A percentile compares a stretch with the other conserved stretches of the same genome.
These are phyloP conservation scores for Marchantia polymorpha DNA, from an alignment of 225 moss, liverwort and hornwort species.

Conservation along the genomic window DNA sequence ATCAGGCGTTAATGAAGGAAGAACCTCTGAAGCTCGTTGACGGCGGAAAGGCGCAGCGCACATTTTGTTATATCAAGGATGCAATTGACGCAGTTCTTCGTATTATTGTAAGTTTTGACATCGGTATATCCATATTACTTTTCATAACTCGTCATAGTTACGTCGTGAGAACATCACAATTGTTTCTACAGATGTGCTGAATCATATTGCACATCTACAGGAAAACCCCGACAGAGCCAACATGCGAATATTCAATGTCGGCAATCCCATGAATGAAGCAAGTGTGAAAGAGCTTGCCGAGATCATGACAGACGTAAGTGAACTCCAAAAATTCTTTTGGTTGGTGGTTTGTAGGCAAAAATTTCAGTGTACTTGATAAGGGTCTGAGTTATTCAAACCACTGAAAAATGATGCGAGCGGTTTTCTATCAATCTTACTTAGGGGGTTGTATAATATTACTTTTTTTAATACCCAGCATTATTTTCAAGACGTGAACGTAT, in stretches of 20 bases:
- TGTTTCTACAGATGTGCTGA: neutral
- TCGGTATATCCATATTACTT: neutral
- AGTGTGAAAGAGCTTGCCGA: constrained; percentile 50
- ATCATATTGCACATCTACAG: constrained; percentile 16
- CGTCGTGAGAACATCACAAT: neutral
- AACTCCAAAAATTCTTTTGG: too few species aligned
- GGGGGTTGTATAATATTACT: too few species aligned
- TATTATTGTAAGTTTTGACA: constrained; percentile 43
- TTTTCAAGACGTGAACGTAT: too few species aligned
- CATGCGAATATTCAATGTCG: constrained; percentile 58
- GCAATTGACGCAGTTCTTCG: constrained; percentile 50
- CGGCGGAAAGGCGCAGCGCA: constrained; percentile 51
- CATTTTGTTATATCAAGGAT: constrained; percentile 57
- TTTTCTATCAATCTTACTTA: too few species aligned
- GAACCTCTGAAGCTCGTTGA: constrained; percentile 56
- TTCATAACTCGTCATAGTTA: neutral
- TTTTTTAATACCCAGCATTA: too few species aligned
- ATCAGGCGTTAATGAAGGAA: constrained; percentile 52
- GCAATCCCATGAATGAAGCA: constrained; percentile 53
- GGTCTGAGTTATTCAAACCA: neutral
- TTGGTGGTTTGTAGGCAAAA: too few species aligned
- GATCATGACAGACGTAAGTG: constrained; percentile 50
- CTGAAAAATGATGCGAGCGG: neutral
- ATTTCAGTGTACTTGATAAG: neutral
- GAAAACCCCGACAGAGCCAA: constrained; percentile 56